Evolutionary conservation across 148 eudicot genomes (phyloP), one percentile per base, ranked within the genome.

Genomic region (Chenopodium suecicum): DNA sequence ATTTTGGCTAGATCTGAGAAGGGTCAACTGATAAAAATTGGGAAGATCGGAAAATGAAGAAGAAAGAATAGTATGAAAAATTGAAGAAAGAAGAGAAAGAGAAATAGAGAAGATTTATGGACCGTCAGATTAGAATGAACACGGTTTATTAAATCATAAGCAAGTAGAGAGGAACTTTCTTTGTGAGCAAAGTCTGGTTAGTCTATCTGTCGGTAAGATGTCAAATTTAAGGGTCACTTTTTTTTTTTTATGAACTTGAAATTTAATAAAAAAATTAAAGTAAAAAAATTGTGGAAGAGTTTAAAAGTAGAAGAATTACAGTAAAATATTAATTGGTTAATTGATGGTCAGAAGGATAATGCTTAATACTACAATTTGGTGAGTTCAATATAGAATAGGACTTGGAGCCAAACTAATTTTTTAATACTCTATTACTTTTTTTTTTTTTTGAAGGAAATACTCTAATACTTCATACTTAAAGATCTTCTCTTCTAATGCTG

Each of bases 1-100:
- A 37, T 54, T 62, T 11, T 12, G 71, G 13, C 47, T 41, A 80
- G 82, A 80, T 73, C 77, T 73, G 46, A 80, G 82, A 60, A n/a
- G 11, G 47, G 62, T 72, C 75, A 71, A 79, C 19, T 16, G n/a
- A 23, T 13, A 23, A 11, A 79, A 79, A 46, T 79, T 41, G 7
- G 58, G 76, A 71, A 72, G 47, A 32, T 7, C 13, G n/a, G 17
- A 12, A 67, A 67, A 34, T 13, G 6, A 27, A 31, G 46, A 31
- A 70, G 48, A 41, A 41, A 8, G 32, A 44, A 54, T 54, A 70
- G 62, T 16, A 70, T 52, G 16, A 64, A 79, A 52, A 56, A 34
- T 14, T 46, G 75, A 14, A 70, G 60, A 27, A 47, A 22, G 16
- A 71, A 52, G 41, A 19, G 7, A 79, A 58, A 58, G 69, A 56